These are phyloP conservation scores for Pythium guiyangense DNA, from an alignment of 352 stramenopile species.

Conservation along the genomic window DNA sequence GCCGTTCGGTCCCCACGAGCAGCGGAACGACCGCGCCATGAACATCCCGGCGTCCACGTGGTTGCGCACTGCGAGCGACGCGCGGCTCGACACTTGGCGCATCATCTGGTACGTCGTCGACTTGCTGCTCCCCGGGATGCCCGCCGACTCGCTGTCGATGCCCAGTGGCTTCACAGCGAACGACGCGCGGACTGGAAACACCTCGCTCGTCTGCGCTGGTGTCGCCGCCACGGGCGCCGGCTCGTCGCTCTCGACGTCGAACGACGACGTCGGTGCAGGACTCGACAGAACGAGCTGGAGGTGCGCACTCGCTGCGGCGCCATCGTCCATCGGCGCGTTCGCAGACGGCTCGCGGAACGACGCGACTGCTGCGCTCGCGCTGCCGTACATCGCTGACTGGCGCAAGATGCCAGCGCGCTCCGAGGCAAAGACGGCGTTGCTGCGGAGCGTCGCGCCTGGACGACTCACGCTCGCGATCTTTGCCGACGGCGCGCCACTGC, in stretches of 20 bases:
- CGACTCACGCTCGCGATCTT: constrained; percentile 27
- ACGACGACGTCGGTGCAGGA: not conserved
- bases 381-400: constrained; percentile 38
- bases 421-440: constrained; percentile 19
- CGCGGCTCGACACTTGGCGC: constrained; percentile 32
- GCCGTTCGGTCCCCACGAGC: constrained; percentile 74
- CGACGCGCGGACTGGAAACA: constrained; percentile 30
- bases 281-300: not conserved
- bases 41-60: constrained; percentile 64
- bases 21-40: constrained; percentile 77
- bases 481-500: constrained; percentile 9
- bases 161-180: constrained; percentile 28
- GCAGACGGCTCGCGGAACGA: constrained; percentile 21
- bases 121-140: constrained; percentile 26
- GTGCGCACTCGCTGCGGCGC: not conserved
- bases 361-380: constrained; percentile 19
- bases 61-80: constrained; percentile 36
- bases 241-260: constrained; percentile 18
- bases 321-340: not conserved
- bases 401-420: constrained; percentile 36
- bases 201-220: constrained; percentile 23
- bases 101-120: constrained; percentile 74
- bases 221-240: constrained; percentile 9
- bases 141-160: constrained; percentile 26
- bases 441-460: constrained; percentile 6